Base-by-base conservation (phyloP, 768 basidiomycete species). In the Boletales sp. region DNA sequence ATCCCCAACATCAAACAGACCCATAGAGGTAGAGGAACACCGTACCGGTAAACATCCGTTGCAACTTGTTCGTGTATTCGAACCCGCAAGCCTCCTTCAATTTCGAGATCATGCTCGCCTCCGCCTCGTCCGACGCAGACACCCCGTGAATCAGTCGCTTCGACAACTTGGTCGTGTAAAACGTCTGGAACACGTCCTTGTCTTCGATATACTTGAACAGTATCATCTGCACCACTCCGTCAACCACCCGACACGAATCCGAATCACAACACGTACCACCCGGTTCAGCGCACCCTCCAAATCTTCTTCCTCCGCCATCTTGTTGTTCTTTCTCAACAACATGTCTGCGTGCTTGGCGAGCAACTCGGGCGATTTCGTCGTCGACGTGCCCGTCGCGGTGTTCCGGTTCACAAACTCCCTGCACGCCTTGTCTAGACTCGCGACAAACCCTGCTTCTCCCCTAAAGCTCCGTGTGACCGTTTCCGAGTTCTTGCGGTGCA, bases 141-240 rank as follows among this genome's bases (percentile, higher is more conserved):
- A 89, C 83, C 12, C 83, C 83, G 57, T 90, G 85, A 58, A 99
- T 92, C 21, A 99, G 83, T 53, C 95, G 92, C 65, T 90, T 90
- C 32, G 90, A 90, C 19, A 98, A 72, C 68, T 91, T 94, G 55
- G 91, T 95, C 14, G 87, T 89, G 73, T 99, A 98, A 78, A 95
- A 98, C 15, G 89, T 89, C 65, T 95, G 94, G 83, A 97, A 99
- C 12, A 98, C 91, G 57, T 99, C 95, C 74, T 97, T 97, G 76
- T 98, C 94, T 66, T 94, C 92, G 60, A 97, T 87, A 70, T 97
- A 98, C 67, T 94, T 94, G 87, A 99, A 97, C 43, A 98, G 73
- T 13, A 90, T 78, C 94, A 97, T 97, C 95, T 98, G 63, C 2
- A 54, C 34, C 13, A 24, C 34, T 43, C 47, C 51, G 29, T 66